A percentile compares a stretch with the other conserved stretches of the same genome.
phyloP scores from a whole-genome alignment of 176 grass and related monocot species.

The Ensete ventricosum region DNA sequence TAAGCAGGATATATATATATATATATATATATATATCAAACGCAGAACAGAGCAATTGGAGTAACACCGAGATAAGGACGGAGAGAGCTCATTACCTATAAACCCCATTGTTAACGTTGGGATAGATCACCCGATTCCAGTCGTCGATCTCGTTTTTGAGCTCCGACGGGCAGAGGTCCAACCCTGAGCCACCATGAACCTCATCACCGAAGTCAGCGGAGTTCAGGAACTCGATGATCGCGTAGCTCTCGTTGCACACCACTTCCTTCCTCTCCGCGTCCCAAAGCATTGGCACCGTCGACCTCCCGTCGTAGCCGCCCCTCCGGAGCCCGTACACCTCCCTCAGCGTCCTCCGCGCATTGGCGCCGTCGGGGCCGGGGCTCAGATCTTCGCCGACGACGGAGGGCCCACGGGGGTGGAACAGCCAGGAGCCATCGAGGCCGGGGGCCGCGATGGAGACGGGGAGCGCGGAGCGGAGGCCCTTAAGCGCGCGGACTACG shows the following conservation, averaged over 20 bases:
- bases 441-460: conserved; percentile 61
- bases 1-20: too few relatives aligned
- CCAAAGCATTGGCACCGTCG: conserved; percentile 85
- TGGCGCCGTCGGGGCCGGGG: conserved; percentile 43
- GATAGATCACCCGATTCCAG: conserved; percentile 80
- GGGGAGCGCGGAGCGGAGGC: conserved; percentile 37
- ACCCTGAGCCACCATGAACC: background rate
- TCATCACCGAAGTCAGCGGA: conserved; percentile 8
- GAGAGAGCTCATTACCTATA: conserved; percentile 37
- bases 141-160: conserved; percentile 62
- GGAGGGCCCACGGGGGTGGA: background rate
- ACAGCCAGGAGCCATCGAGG: conserved; percentile 66
- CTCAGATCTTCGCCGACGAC: conserved; percentile 2
- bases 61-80: background rate
- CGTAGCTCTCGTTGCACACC: conserved; percentile 93
- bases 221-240: conserved; percentile 76
- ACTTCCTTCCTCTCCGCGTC: conserved; percentile 63
- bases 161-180: conserved; percentile 56
- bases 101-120: conserved; percentile 76
- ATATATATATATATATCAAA: too few relatives aligned
- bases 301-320: conserved; percentile 71
- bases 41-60: background rate
- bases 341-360: conserved; percentile 56
- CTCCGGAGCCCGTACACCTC: conserved; percentile 61
- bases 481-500: conserved; percentile 46